Percentiles rank a stretch among this genome's conserved stretches.
These are phyloP conservation scores for Neurospora sp. DNA, from an alignment of 495 filamentous ascomycete species.

Conservation along the genomic window DNA sequence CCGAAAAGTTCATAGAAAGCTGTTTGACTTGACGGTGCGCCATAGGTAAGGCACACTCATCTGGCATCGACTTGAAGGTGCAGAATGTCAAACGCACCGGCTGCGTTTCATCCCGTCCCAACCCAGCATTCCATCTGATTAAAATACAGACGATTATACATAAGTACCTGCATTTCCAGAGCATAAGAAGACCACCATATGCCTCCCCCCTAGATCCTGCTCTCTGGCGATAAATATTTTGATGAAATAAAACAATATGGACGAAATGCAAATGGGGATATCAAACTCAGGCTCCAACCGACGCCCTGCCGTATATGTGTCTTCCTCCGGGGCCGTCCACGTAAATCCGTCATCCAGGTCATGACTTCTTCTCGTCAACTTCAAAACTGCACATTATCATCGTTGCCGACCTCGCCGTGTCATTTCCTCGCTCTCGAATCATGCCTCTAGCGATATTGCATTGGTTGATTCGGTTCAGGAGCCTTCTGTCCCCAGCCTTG, in stretches of 20 bases:
- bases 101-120: not conserved
- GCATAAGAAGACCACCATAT: not conserved
- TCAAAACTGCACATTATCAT: not conserved
- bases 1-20: not conserved
- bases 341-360: not conserved
- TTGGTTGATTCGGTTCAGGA: constrained; percentile 21
- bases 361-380: not conserved
- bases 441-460: constrained; percentile 22
- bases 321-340: not conserved
- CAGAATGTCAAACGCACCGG: not conserved
- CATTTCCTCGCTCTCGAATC: not conserved
- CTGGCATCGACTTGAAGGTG: not conserved
- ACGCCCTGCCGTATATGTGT: not conserved
- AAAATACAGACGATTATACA: not conserved
- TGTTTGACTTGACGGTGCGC: not conserved
- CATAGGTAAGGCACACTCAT: not conserved
- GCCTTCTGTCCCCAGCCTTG: constrained; percentile 19
- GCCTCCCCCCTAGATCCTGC: not conserved
- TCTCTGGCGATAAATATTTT: not conserved
- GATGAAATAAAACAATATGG: not conserved
- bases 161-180: not conserved
- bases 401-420: not conserved
- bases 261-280: not conserved
- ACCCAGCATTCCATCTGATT: not conserved
- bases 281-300: not conserved